Conservation (phyloP, 2,329 filamentous ascomycete genomes). For the Sporothrix humicola region DNA sequence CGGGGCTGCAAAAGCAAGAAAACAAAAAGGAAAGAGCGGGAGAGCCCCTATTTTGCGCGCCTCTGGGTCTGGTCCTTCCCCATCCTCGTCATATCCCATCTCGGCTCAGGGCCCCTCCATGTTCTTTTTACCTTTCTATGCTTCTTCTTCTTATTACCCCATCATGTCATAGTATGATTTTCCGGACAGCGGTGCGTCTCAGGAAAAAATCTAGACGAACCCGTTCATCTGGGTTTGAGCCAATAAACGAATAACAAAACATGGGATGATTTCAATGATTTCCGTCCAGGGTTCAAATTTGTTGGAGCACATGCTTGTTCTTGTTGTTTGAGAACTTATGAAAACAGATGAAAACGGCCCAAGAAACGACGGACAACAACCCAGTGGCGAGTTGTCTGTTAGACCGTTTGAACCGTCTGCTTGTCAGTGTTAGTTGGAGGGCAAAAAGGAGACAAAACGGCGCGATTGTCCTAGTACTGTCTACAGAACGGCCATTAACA, state of each 20-base stretch:
- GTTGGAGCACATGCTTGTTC: not conserved
- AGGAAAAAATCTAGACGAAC: not conserved
- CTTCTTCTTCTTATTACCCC: not conserved
- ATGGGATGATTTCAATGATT: constrained; percentile 4
- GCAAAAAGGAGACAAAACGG: constrained; percentile 6
- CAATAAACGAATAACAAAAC: not conserved
- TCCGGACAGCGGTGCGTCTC: constrained; percentile 21
- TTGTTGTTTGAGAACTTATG: constrained; percentile 2
- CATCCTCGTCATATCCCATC: not conserved
- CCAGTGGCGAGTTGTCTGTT: constrained; percentile 12
- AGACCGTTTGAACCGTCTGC: not conserved
- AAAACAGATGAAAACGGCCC: not conserved
- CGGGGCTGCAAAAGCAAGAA: not conserved
- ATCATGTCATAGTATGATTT: not conserved
- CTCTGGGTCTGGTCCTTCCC: not conserved
- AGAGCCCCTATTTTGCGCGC: not conserved
- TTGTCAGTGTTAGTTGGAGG: not conserved
- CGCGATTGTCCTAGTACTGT: too few species aligned
- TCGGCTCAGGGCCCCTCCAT: not conserved
- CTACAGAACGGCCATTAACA: not conserved
- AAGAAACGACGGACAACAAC: not conserved
- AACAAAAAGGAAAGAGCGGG: not conserved
- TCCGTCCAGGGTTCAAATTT: not conserved
- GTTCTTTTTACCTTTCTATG: not conserved
- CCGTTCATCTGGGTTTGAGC: not conserved